These are phyloP conservation scores for Rhizoclosmatium globosum DNA, from an alignment of 192 early-diverging fungal genomes.

Conservation along the genomic window DNA sequence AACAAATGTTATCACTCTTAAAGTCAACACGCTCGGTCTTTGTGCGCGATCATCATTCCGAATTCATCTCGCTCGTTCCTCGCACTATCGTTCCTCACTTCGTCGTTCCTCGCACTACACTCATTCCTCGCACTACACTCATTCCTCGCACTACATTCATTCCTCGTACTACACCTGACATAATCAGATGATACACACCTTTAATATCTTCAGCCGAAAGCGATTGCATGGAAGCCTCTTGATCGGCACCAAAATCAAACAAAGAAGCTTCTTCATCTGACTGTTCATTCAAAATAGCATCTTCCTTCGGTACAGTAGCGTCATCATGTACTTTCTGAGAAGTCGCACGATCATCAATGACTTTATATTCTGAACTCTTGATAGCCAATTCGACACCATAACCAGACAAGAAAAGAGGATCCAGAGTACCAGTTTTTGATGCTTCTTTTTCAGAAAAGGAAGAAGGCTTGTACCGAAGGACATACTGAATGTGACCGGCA, in stretches of 20 bases:
- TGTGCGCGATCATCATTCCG: not conserved
- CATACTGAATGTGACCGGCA: slow-evolving; percentile 61
- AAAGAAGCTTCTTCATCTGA: not conserved
- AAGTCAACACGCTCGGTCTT: too few species aligned
- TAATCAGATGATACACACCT: slow-evolving; percentile 43
- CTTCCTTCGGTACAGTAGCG: not conserved
- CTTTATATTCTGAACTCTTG: slow-evolving; percentile 98
- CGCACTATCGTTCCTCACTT: too few species aligned
- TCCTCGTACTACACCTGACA: too few species aligned
- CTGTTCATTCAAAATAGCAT: not conserved
- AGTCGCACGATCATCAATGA: slow-evolving; percentile 88
- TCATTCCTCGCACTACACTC: too few species aligned
- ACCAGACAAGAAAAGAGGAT: slow-evolving; percentile 74
- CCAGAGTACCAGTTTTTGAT: not conserved
- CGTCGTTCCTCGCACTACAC: too few species aligned
- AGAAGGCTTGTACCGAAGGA: slow-evolving; percentile 75
- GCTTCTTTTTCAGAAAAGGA: too few species aligned
- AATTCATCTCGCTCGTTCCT: not conserved
- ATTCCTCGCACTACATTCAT: too few species aligned
- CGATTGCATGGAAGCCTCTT: slow-evolving; percentile 48
- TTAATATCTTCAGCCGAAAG: slow-evolving; percentile 60
- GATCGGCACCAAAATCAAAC: slow-evolving; percentile 22
- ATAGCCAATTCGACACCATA: slow-evolving; percentile 93
- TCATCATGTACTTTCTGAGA: not conserved
- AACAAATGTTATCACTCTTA: slow-evolving; percentile 10